Conservation (phyloP, 768 basidiomycete genomes). For the Hysterangium stoloniferum region DNA sequence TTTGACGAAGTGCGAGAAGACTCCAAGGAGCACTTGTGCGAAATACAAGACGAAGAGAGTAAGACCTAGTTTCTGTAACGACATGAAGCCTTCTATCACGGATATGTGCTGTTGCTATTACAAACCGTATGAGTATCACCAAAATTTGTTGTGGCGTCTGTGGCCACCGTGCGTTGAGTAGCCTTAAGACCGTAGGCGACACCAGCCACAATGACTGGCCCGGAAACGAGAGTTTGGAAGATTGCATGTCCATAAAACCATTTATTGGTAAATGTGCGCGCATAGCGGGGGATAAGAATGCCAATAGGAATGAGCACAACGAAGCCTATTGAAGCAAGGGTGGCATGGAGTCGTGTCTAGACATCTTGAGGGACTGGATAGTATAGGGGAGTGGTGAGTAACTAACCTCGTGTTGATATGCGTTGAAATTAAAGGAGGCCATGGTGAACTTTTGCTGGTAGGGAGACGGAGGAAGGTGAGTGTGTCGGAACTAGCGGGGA, state of each 20-base stretch:
- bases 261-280: slow-evolving; percentile 40
- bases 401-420: slow-evolving; percentile 5
- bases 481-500: too few species aligned
- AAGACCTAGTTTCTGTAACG: slow-evolving; percentile 45
- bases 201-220: slow-evolving; percentile 46
- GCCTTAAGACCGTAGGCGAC: slow-evolving; percentile 38
- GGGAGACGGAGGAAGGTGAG: background rate
- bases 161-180: background rate
- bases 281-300: slow-evolving; percentile 46
- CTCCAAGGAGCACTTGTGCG: slow-evolving; percentile 40
- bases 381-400: background rate
- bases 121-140: slow-evolving; percentile 35
- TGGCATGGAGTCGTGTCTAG: slow-evolving; percentile 32
- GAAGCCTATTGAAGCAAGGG: slow-evolving; percentile 45
- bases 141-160: slow-evolving; percentile 11
- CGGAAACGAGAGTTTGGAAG: slow-evolving; percentile 43
- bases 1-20: slow-evolving; percentile 48
- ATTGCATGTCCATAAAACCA: slow-evolving; percentile 46
- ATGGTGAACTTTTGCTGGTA: background rate
- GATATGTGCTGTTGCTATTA: slow-evolving; percentile 1
- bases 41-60: slow-evolving; percentile 48
- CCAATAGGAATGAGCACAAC: slow-evolving; percentile 52
- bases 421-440: background rate
- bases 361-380: background rate
- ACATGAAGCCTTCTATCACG: too few species aligned